Evolutionary conservation across 148 eudicot genomes (phyloP).

Genomic region (Rheum nobile): DNA sequence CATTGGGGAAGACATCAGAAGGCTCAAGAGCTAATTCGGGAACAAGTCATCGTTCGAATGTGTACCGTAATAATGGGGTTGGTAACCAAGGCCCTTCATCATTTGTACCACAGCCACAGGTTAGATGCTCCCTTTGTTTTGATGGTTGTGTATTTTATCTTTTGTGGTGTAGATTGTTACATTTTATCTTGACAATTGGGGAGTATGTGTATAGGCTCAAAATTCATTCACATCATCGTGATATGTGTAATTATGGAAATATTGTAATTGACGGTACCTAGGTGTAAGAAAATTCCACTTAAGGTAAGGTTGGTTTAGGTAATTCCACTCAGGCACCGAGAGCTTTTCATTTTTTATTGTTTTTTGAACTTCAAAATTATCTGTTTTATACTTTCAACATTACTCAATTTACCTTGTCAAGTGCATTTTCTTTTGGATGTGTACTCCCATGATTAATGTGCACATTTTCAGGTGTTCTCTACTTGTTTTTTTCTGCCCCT

Average conservation of each 20-base stretch:
- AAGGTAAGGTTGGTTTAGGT: no score
- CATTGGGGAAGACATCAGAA: constrained; percentile 31
- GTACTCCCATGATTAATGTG: not conserved
- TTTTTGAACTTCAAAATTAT: not conserved
- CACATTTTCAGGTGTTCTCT: not conserved
- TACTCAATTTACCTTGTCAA: not conserved
- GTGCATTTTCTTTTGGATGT: not conserved
- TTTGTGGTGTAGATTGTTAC: not conserved
- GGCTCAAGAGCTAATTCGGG: constrained; percentile 31
- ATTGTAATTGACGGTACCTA: not conserved
- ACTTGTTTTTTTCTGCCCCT: not conserved
- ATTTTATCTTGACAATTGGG: not conserved
- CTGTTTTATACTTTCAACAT: not conserved
- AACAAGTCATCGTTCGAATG: constrained; percentile 36
- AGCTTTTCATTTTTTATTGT: no score
- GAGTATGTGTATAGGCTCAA: not conserved
- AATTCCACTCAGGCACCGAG: no score
- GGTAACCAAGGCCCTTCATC: constrained; percentile 29
- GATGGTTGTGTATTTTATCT: not conserved
- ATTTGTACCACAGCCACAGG: constrained; percentile 38
- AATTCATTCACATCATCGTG: not conserved
- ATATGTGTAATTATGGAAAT: not conserved
- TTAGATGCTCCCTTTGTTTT: constrained; percentile 15
- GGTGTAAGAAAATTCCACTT: not conserved
- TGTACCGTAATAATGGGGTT: constrained; percentile 27